A percentile compares a stretch with the other conserved stretches of the same genome.
Conservation (phyloP, 495 filamentous ascomycete species). For the Penicillium soppii region DNA sequence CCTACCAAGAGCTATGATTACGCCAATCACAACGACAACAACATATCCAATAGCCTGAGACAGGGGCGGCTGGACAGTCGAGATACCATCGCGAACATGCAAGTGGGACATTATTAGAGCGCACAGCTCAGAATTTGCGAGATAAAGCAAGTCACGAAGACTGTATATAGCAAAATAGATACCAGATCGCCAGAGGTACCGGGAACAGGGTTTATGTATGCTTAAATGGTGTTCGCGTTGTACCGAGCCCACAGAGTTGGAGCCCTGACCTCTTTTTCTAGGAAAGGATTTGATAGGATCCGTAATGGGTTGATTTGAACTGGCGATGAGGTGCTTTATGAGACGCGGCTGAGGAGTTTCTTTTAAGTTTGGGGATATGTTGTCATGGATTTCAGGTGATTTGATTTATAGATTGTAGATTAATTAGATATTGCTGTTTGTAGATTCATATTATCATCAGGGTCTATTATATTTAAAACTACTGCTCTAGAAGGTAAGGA, state of each 20-base stretch:
- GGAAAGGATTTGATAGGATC: slow-evolving; percentile 8
- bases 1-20: slow-evolving; percentile 32
- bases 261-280: background rate
- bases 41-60: slow-evolving; percentile 40
- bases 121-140: background rate
- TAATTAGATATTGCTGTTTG: no score
- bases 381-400: no score
- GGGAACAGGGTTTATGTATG: background rate
- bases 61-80: slow-evolving; percentile 30
- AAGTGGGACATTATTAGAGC: slow-evolving; percentile 15
- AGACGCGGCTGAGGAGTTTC: background rate
- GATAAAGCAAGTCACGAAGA: no score
- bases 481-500: no score
- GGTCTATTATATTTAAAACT: no score
- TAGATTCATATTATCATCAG: no score
- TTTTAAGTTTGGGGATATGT: slow-evolving; percentile 8
- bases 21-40: slow-evolving; percentile 32
- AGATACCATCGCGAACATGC: slow-evolving; percentile 17
- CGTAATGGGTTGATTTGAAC: slow-evolving; percentile 26
- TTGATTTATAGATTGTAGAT: no score
- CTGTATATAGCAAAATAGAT: no score
- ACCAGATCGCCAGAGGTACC: no score
- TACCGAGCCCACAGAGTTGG: background rate
- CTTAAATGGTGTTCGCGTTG: slow-evolving; percentile 3
- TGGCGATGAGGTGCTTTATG: slow-evolving; percentile 29